A percentile compares a stretch with the other conserved stretches of the same genome.
These are phyloP conservation scores for Triticum turgidum DNA, from an alignment of 176 grass and related monocot genomes.

Conservation along the genomic window DNA sequence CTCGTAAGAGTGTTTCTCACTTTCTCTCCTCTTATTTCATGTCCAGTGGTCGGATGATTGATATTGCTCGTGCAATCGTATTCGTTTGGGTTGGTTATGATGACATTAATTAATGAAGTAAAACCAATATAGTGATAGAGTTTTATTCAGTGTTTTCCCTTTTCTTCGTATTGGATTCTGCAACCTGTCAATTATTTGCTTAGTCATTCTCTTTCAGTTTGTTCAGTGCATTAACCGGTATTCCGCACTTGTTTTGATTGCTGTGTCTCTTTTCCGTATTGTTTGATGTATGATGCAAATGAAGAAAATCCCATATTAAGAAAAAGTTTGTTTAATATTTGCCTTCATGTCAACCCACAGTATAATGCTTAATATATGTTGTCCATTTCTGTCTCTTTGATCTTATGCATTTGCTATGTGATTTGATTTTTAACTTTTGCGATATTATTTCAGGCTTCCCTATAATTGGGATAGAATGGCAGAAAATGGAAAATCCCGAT, in stretches of 20 bases:
- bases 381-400: not conserved
- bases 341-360: not conserved
- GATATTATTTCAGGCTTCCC: constrained; percentile 65
- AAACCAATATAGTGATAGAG: not conserved
- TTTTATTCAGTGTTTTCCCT: not conserved
- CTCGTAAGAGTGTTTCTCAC: not conserved
- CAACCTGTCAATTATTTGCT: not conserved
- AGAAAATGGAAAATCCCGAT: constrained; percentile 99
- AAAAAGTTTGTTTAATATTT: not conserved
- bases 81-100: not conserved
- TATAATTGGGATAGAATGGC: constrained; percentile 94
- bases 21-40: not conserved
- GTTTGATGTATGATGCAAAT: not conserved
- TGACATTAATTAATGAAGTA: not conserved
- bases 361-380: not conserved
- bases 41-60: not conserved
- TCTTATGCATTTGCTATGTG: not conserved
- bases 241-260: not conserved
- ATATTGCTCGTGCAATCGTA: not conserved
- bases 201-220: not conserved
- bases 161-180: not conserved
- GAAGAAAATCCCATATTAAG: not conserved
- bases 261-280: not conserved
- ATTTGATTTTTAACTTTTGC: constrained; percentile 12
- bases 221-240: not conserved